Evolutionary conservation across 306 rosid species (phyloP), one percentile per base, ranked within the genome.

Genomic region (Acacia acuminata): DNA sequence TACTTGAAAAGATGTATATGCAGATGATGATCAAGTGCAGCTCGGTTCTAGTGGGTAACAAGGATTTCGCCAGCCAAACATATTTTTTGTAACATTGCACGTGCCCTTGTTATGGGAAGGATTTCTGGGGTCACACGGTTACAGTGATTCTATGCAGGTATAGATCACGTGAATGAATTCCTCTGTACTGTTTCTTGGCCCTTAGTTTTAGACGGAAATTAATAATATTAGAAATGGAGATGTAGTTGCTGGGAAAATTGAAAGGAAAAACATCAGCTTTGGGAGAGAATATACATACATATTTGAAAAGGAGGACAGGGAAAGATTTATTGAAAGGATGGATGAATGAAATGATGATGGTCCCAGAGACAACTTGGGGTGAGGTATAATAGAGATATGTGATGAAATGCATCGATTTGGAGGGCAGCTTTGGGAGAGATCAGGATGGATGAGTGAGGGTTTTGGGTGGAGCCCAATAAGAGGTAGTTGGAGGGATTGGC

Each of bases 251-350:
- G 80, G 88, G 86, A 86, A 89, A 88, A 82, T 88, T 88, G 88
- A 90, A 92, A 84, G 83, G 66, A 85, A 89, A 90, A 89, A 89
- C 88, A 90, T 90, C 86, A 90, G 85, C 83, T 80, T 82, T 17
- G 22, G 30, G 13, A 22, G 65, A 58, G 30, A 58, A 20, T 53
- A 16, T 14, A 13, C 4, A 47, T 17, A 51, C 17, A 20, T 20
- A 7, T 55, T 8, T 55, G 27, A 36, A 25, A 61, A 25, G 67
- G 16, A 61, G 67, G 17, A 61, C 20, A 17, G 40, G 38, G 38
- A 63, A 82, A 47, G 75, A 80, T 76, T 77, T 58, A 73, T 65
- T 51, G 79, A 79, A 51, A 81, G 78, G 76, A 78, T 14, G 2
- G 63, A 27, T 67, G 88, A 32, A 34, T 8, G 25, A 86, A 81